These are phyloP conservation scores for Kuraishia molischiana DNA, from an alignment of 805 yeast species.

Conservation along the genomic window DNA sequence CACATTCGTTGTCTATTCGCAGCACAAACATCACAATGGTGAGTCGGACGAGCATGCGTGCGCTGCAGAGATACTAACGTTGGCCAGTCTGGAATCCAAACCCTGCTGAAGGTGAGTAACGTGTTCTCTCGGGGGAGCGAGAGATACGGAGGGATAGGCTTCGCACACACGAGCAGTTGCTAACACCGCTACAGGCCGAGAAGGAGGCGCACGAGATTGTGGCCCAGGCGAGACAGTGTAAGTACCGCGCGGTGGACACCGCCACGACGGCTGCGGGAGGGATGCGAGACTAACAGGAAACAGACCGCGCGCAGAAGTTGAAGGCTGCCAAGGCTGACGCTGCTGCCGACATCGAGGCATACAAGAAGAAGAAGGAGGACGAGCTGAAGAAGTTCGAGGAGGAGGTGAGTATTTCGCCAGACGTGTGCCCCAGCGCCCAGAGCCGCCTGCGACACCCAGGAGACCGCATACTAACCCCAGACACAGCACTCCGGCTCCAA, in stretches of 20 bases:
- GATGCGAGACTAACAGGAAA: too few species aligned
- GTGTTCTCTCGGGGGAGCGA: too few species aligned
- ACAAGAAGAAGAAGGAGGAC: slow-evolving; percentile 73
- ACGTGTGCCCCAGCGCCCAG: not conserved
- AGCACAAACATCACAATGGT: too few species aligned
- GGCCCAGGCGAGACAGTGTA: slow-evolving; percentile 81
- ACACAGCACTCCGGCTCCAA: slow-evolving; percentile 58
- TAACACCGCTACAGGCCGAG: slow-evolving; percentile 50
- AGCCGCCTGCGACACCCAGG: too few species aligned
- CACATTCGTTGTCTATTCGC: too few species aligned
- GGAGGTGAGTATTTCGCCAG: slow-evolving; percentile 24
- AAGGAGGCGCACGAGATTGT: slow-evolving; percentile 96
- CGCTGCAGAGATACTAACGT: not conserved
- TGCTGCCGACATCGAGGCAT: slow-evolving; percentile 74
- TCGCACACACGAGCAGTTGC: too few species aligned
- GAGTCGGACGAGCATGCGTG: too few species aligned
- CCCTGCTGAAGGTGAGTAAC: slow-evolving; percentile 44
- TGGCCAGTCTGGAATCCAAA: slow-evolving; percentile 49
- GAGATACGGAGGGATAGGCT: too few species aligned
- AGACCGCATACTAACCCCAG: slow-evolving; percentile 4
- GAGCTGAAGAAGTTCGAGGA: slow-evolving; percentile 69
- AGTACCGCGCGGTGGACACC: slow-evolving; percentile 17
- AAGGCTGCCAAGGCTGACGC: slow-evolving; percentile 96
- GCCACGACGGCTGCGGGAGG: not conserved
- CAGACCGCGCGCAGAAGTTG: slow-evolving; percentile 72